Evolutionary conservation across 1,284 basidiomycete genomes (phyloP).

Genomic region (Moesziomyces globuligerus): DNA sequence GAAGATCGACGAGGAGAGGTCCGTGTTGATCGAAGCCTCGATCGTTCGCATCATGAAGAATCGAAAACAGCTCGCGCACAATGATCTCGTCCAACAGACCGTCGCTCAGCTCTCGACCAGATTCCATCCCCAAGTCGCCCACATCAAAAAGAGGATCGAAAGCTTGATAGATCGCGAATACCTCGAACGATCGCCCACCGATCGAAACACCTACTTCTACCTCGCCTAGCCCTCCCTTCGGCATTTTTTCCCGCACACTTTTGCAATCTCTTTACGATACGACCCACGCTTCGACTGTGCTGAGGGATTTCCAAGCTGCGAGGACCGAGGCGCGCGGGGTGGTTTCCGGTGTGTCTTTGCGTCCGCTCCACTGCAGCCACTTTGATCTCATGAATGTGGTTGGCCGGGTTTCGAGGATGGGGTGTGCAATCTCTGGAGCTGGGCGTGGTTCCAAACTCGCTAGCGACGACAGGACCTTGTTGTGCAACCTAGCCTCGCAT

Average conservation of each 20-base stretch:
- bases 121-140: conserved; percentile 84
- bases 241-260: too few relatives aligned
- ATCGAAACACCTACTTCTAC: conserved; percentile 59
- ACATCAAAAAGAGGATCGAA: conserved; percentile 95
- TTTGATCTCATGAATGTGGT: too few relatives aligned
- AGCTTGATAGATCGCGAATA: conserved; percentile 80
- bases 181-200: conserved; percentile 48
- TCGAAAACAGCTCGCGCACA: conserved; percentile 87
- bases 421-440: not conserved
- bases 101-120: conserved; percentile 83
- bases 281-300: too few relatives aligned
- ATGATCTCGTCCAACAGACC: conserved; percentile 89
- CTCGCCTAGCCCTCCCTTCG: conserved; percentile 36
- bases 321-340: too few relatives aligned
- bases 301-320: too few relatives aligned
- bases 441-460: not conserved
- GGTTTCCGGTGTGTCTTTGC: too few relatives aligned
- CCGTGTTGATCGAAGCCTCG: conserved; percentile 85
- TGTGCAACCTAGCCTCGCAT: too few relatives aligned
- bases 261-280: too few relatives aligned
- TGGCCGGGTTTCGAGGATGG: too few relatives aligned
- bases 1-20: conserved; percentile 90
- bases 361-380: too few relatives aligned
- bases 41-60: conserved; percentile 99
- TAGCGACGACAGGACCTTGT: too few relatives aligned